These are phyloP conservation scores for Globisporangium sylvaticum DNA, from an alignment of 352 stramenopile genomes.

Conservation along the genomic window DNA sequence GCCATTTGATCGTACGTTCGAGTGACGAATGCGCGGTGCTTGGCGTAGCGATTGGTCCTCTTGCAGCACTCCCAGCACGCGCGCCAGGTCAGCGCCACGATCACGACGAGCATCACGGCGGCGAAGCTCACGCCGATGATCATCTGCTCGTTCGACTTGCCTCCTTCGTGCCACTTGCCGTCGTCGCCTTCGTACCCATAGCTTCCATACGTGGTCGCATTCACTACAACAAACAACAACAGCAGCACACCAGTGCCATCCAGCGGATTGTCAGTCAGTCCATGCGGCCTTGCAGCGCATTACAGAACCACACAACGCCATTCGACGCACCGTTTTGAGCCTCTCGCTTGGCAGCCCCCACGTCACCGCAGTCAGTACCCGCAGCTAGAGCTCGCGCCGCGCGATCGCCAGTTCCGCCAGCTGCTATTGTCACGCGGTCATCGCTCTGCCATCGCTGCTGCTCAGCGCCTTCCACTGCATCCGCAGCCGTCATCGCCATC, in stretches of 20 bases:
- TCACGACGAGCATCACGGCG: constrained; percentile 29
- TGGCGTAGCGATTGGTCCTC: constrained; percentile 24
- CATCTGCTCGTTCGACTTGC: constrained; percentile 20
- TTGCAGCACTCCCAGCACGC: constrained; percentile 47
- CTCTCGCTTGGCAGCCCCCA: neutral
- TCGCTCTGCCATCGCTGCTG: constrained; percentile 1
- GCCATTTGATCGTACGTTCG: constrained; percentile 27
- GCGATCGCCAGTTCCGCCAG: neutral
- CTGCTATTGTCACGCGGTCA: neutral
- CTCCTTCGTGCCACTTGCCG: constrained; percentile 13
- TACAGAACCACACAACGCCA: neutral
- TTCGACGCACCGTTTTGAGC: neutral
- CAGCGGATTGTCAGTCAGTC: neutral
- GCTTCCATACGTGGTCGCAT: constrained; percentile 1
- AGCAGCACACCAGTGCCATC: neutral
- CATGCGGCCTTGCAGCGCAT: neutral
- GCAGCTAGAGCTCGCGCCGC: neutral
- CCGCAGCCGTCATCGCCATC: neutral
- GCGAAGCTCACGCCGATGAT: constrained; percentile 34
- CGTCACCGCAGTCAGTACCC: neutral
- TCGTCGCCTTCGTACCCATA: constrained; percentile 15
- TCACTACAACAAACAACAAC: neutral
- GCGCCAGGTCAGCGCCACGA: constrained; percentile 46
- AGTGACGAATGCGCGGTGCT: constrained; percentile 45
- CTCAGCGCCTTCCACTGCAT: neutral